These are phyloP conservation scores for Melastoma candidum DNA, from an alignment of 441 rosid genomes.

Conservation along the genomic window DNA sequence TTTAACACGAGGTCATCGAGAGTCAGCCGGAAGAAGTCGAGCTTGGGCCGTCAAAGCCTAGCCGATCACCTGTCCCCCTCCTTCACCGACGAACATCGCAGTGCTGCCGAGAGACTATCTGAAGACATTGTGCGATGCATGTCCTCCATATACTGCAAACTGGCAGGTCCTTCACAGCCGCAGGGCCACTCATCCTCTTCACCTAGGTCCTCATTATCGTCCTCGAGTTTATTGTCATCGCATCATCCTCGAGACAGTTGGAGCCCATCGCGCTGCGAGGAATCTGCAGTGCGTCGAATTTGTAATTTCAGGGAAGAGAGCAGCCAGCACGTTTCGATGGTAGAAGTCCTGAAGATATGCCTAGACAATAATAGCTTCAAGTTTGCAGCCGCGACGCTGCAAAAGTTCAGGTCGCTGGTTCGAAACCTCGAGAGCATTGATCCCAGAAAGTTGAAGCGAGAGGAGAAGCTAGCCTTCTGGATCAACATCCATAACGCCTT, in stretches of 20 bases:
- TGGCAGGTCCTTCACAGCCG: slow-evolving; percentile 28
- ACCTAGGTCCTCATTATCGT: slow-evolving; percentile 59
- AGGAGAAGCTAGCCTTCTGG: slow-evolving; percentile 76
- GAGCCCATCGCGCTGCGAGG: slow-evolving; percentile 47
- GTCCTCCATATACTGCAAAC: slow-evolving; percentile 61
- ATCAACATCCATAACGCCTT: slow-evolving; percentile 72
- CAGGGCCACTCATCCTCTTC: slow-evolving; percentile 30
- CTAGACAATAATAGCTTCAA: slow-evolving; percentile 51
- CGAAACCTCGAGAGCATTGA: slow-evolving; percentile 65
- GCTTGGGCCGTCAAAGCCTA: slow-evolving; percentile 48
- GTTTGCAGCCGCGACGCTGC: slow-evolving; percentile 49
- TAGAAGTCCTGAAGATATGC: slow-evolving; percentile 50
- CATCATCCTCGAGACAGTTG: slow-evolving; percentile 52
- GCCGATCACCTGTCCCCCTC: slow-evolving; percentile 60
- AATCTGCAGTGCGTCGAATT: slow-evolving; percentile 18
- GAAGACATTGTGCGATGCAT: slow-evolving; percentile 72
- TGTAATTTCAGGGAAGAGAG: slow-evolving; percentile 33
- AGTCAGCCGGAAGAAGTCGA: slow-evolving; percentile 36
- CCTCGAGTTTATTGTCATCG: slow-evolving; percentile 60
- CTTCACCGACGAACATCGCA: slow-evolving; percentile 16
- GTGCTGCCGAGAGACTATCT: slow-evolving; percentile 54
- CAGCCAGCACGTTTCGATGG: slow-evolving; percentile 25
- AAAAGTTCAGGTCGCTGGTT: slow-evolving; percentile 65
- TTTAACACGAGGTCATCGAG: slow-evolving; percentile 27
- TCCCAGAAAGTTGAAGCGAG: slow-evolving; percentile 62